Base-by-base conservation (phyloP, 805 yeast species). In the Pichia nanzhaoensis region DNA sequence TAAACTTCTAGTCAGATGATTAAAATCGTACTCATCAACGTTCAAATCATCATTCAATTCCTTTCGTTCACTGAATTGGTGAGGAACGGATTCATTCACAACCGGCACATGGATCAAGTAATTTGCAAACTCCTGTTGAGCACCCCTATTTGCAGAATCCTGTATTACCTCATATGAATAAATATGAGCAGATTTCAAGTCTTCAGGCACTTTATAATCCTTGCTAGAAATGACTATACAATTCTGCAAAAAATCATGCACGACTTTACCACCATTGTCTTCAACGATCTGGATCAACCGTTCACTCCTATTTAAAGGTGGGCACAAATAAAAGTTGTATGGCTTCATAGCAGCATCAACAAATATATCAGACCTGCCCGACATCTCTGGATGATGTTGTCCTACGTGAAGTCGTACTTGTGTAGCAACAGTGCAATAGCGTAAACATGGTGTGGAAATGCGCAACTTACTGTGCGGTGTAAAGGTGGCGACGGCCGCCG, bases 201-300 rank as follows among this genome's bases (percentile, higher is more conserved):
- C 48, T 3, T 42, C 41, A 13, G 54, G 51, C 4, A 53, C 27
- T 20, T 35, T 36, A 10, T 28, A 28, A 10, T 39, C 42, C 20
- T 41, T 45, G 18, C 44, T 45, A 8, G 52, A 44, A 21, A 53
- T 42, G 4, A 53, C 39, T 31, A 52, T 50, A 10, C 51, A 50
- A 16, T 46, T 46, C 24, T 44, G 46, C 16, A 39, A 32, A 20
- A 37, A 42, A 37, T 53, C 54, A 17, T 39, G 14, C 1, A 42
- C 45, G 13, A 55, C 51, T 4, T 34, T 34, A 8, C 59, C 59
- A n/a, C 59, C 59, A 22, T 52, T 44, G 9, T 46, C 37, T 13
- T 32, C 42, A 14, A 55, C 49, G 34, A 44, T 32, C 10, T 45
- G 21, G 8, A 48, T 38, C 18, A 55, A 27, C 14, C 34, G 28